These are phyloP conservation scores for Solanum raphanifolium DNA, from an alignment of 257 asterid genomes.

Conservation along the genomic window DNA sequence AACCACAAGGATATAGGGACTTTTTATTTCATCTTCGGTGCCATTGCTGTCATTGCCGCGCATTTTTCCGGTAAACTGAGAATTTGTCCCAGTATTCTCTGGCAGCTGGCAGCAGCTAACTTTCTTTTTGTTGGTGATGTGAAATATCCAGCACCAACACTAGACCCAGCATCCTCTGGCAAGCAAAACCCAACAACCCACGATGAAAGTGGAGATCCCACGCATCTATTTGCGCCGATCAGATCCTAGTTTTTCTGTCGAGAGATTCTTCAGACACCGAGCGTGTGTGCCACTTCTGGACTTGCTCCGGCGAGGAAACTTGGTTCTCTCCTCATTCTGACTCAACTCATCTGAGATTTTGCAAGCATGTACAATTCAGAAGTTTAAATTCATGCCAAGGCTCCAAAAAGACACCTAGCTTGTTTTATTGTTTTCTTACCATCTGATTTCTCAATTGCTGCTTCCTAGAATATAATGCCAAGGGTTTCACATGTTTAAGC, in stretches of 20 bases:
- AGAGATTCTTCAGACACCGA: not conserved
- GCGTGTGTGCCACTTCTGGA: not conserved
- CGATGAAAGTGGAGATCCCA: not conserved
- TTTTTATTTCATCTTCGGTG: too few species aligned
- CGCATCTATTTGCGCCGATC: not conserved
- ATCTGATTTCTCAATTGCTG: not conserved
- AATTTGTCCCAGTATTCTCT: not conserved
- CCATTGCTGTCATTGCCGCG: not conserved
- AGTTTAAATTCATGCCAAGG: not conserved
- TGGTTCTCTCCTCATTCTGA: not conserved
- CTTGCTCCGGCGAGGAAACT: not conserved
- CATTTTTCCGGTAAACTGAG: not conserved
- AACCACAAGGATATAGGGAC: too few species aligned
- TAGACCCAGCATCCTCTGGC: not conserved
- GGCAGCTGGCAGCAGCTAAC: not conserved
- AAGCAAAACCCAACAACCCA: not conserved
- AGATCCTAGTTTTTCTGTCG: not conserved
- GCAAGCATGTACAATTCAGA: not conserved
- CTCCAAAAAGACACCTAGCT: not conserved
- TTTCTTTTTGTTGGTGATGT: not conserved
- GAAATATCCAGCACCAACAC: not conserved
- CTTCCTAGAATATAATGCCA: not conserved
- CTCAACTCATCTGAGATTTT: not conserved
- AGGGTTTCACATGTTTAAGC: not conserved
- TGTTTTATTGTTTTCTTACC: not conserved